These are phyloP conservation scores for Vanilla planifolia DNA, from an alignment of 106 monocot species.

Conservation along the genomic window DNA sequence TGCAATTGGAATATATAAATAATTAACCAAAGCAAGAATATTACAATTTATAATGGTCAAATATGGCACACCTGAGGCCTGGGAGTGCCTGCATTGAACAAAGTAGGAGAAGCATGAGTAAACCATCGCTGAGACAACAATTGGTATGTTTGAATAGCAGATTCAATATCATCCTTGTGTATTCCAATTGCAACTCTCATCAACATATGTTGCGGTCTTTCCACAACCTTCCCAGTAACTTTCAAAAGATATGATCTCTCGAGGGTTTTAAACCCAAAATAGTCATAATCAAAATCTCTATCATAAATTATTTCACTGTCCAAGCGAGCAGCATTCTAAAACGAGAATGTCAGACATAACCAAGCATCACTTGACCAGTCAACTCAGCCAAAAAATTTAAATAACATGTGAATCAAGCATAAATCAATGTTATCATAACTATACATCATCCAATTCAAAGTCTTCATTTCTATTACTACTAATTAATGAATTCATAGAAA, in stretches of 20 bases:
- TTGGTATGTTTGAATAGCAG: constrained; percentile 80
- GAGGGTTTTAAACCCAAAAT: constrained; percentile 95
- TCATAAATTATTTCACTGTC: constrained; percentile 98
- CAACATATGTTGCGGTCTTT: constrained; percentile 97
- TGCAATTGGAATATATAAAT: neutral
- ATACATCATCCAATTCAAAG: too few species aligned
- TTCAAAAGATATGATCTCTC: constrained; percentile 97
- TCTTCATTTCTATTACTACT: too few species aligned
- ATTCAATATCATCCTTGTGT: constrained; percentile 85
- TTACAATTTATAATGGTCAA: neutral
- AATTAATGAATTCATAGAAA: too few species aligned
- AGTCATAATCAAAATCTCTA: constrained; percentile 95
- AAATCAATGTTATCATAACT: too few species aligned
- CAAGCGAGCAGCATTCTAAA: constrained; percentile 80
- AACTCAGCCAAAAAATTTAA: too few species aligned
- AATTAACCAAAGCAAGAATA: neutral
- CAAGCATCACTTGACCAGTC: too few species aligned
- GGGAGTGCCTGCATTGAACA: constrained; percentile 94
- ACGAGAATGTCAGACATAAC: neutral
- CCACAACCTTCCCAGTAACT: constrained; percentile 65
- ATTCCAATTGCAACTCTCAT: constrained; percentile 98
- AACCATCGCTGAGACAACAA: constrained; percentile 99
- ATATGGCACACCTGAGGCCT: constrained; percentile 94
- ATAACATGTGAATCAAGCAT: too few species aligned
- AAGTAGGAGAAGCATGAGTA: constrained; percentile 92